Conservation (phyloP, 495 filamentous ascomycete species). For the Haplographium delicatum region DNA sequence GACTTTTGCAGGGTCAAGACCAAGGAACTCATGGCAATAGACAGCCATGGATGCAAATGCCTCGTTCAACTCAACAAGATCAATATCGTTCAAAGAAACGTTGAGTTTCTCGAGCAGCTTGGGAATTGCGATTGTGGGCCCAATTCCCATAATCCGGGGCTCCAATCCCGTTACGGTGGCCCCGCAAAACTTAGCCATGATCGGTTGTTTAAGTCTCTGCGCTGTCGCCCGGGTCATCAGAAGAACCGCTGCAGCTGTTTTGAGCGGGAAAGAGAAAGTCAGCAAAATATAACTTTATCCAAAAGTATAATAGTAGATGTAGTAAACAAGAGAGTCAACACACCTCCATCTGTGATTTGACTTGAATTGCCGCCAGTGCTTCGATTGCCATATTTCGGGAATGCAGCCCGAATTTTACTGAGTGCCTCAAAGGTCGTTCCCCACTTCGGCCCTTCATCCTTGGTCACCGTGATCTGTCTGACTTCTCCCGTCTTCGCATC, state of each 20-base stretch:
- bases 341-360: slow-evolving; percentile 84
- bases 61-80: slow-evolving; percentile 93
- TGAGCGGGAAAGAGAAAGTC: no score
- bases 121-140: slow-evolving; percentile 80
- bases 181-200: slow-evolving; percentile 76
- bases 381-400: slow-evolving; percentile 61
- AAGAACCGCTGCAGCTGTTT: slow-evolving; percentile 74
- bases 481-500: slow-evolving; percentile 49
- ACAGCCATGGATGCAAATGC: slow-evolving; percentile 87
- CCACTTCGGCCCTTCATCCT: slow-evolving; percentile 78
- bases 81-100: slow-evolving; percentile 60
- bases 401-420: slow-evolving; percentile 76
- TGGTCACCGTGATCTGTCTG: slow-evolving; percentile 48
- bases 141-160: slow-evolving; percentile 92
- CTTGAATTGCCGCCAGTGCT: slow-evolving; percentile 84
- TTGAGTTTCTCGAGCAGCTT: slow-evolving; percentile 64
- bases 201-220: slow-evolving; percentile 61
- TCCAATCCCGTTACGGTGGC: slow-evolving; percentile 67
- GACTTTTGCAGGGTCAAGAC: slow-evolving; percentile 60
- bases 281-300: no score
- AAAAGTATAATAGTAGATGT: no score
- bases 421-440: slow-evolving; percentile 63
- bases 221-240: slow-evolving; percentile 82
- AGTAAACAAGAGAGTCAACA: no score
- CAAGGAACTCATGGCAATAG: slow-evolving; percentile 71